Base-by-base conservation (phyloP, 768 basidiomycete genomes). In the Pholiota molesta region DNA sequence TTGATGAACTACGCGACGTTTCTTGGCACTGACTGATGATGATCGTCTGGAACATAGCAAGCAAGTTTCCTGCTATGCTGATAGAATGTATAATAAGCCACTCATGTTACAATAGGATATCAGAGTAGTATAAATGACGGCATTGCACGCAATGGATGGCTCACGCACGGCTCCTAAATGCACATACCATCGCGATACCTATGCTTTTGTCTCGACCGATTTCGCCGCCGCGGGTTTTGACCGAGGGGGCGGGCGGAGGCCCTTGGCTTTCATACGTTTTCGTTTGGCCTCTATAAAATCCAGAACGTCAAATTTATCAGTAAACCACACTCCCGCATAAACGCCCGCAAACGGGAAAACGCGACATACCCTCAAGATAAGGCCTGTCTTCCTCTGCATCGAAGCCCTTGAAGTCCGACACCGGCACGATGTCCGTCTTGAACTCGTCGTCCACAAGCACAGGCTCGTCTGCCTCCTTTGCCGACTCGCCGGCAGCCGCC, bases 311-410 rank as follows among this genome's bases (percentile, higher is more conserved):
- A 59, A 42, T n/a, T 56, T 56, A 63, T 55, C 56, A 62, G 54
- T 55, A 68, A 54, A 40, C 26, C 33, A 58, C 54, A 23, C 29
- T 31, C 31, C 6, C 31, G 9, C 31, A 31, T 9, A 31, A 31
- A 31, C 31, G 31, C 31, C 31, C 31, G 6, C 31, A 31, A 31
- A 37, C 23, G 42, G 60, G 64, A n/a, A 31, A 49, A 31, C 6
- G 9, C 14, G 31, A 78, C 90, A 65, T 67, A 94, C 95, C 93
- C 76, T 92, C 82, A 61, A 98, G 87, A 68, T 91, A 89, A 14
- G 81, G 81, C 65, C 77, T 78, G 74, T 96, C 94, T 72, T 91
- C 94, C 10, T 86, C 90, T 0, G 86, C 85, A 73, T 93, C 83
- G 70, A 95, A 96, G 19, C 73, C 80, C 53, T 79, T 69, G 61